Base-by-base conservation (phyloP, 2,329 filamentous ascomycete genomes). In the Byssochlamys sp. region DNA sequence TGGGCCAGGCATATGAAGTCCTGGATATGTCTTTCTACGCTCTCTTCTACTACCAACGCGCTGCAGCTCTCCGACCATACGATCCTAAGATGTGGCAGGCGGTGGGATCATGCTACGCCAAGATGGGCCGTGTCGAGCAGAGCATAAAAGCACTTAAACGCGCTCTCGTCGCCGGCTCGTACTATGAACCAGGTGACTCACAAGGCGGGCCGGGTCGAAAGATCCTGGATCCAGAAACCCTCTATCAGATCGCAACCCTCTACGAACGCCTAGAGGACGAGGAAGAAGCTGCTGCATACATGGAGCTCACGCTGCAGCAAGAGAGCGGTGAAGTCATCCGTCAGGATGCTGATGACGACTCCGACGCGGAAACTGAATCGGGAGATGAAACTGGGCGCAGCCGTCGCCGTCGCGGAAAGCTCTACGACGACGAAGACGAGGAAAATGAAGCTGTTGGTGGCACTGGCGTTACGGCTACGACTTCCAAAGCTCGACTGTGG, bases 11-110 rank as follows among this genome's bases (percentile, higher is more conserved):
- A 1, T 99, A 99, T 68, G 94, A 99, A 72, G 89, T 99, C 64
- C 82, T 99, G 7, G 94, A 99, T 74, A 96, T 96, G 90, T 90
- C 96, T 69, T 91, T 91, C 50, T 99, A 99, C 71, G 91, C 92
- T 0, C 77, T 99, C 0, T 97, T 94, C 82, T 99, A 99, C 75
- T 96, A 96, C 77, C 95, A 97, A 69, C 90, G 94, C 57, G 94
- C 94, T 0, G 92, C 92, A 0, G 90, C 91, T 0, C 79, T 99
- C 1, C 85, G 91, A n/a, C 91, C 92, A 0, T 96, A 92, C 80
- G 94, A 99, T 65, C 90, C 91, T 0, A 97, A 97, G 73, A 95
- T 99, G 89, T 99, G 94, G 94, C 88, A 94, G 78, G 94, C 94
- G 0, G 91, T 99, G 4, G 94, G 90, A 9, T 89, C 89, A 33